These are phyloP conservation scores for Hypomontagnella submonticulosa DNA, from an alignment of 495 filamentous ascomycete genomes.

Conservation along the genomic window DNA sequence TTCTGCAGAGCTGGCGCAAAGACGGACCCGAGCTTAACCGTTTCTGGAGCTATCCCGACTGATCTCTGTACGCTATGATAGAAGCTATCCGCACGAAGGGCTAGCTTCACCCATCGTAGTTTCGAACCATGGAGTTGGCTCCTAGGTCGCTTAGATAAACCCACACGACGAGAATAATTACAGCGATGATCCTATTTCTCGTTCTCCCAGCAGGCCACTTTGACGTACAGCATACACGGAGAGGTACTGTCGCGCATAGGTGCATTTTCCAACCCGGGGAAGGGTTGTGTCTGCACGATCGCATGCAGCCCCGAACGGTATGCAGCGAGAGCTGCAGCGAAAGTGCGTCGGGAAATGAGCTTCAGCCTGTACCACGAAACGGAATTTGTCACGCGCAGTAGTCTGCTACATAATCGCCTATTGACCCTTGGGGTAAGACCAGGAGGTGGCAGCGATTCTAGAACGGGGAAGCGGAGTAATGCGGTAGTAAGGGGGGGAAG, in stretches of 20 bases:
- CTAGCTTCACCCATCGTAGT: conserved; percentile 26
- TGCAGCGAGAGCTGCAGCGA: conserved; percentile 2
- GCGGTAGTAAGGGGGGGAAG: conserved; percentile 10
- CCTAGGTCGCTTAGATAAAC: conserved; percentile 18
- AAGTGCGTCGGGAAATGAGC: background rate
- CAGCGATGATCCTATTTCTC: conserved; percentile 12
- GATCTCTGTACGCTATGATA: conserved; percentile 19
- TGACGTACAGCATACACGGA: background rate
- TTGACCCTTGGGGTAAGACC: background rate
- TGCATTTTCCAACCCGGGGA: conserved; percentile 14
- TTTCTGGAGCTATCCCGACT: conserved; percentile 16
- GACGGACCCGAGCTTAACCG: conserved; percentile 15
- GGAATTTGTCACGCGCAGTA: conserved; percentile 13
- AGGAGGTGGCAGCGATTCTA: conserved; percentile 18
- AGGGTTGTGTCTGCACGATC: conserved; percentile 7
- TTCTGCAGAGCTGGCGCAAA: conserved; percentile 11
- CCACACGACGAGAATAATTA: conserved; percentile 6
- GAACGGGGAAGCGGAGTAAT: conserved; percentile 19
- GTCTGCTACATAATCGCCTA: background rate
- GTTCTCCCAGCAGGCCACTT: background rate
- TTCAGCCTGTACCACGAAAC: conserved; percentile 28
- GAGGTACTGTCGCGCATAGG: background rate
- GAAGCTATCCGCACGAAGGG: conserved; percentile 33
- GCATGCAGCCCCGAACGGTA: background rate
- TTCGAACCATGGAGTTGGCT: conserved; percentile 26